Base-by-base conservation (phyloP, 1,139 yeast species). In the Candida buenavistaensis region DNA sequence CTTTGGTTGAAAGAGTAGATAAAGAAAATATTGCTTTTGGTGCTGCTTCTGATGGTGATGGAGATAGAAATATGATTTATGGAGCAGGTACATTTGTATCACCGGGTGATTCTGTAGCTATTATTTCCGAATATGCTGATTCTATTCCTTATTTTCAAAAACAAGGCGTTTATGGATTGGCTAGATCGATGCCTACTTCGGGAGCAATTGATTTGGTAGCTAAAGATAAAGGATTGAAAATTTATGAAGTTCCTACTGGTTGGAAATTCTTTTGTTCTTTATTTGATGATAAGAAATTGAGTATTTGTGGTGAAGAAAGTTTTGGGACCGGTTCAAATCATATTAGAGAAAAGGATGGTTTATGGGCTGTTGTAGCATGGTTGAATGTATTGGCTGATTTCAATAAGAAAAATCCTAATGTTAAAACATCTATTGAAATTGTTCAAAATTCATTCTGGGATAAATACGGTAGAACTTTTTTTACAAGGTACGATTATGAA, bases 331-430 rank as follows among this genome's bases (percentile, higher is more conserved):
- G 98, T 27, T 88, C 97, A 15, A 85, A 92, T 65, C 98, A 92
- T 57, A 85, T 94, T 45, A 84, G 98, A 59, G 98, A 92, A 62
- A 92, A 92, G 64, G 98, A 92, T 61, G 98, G 98, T 43, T 65
- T 92, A 41, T 92, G 98, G 98, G 98, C 98, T 20, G 78, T 92
- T 54, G 77, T 87, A 43, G 97, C 98, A 3, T 92, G 98, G 98
- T 77, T 94, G 55, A 94, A 94, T 55, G 86, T 92, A 40, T 75
- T 92, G 53, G 97, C 97, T 12, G 88, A 83, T 33, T 83, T 78
- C 57, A 82, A 82, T 52, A 61, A 68, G 38, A 65, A 79, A 55
- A 67, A 72, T 34, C 75, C 76, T 39, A 79, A 75, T 33, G 53
- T 57, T 27, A 75, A 80, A 16, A 77, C 95, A 11, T 45, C 51